Percentiles rank a stretch among this genome's conserved stretches.
Evolutionary conservation across 441 rosid species (phyloP).

Genomic region (Macaranga tanarius): DNA sequence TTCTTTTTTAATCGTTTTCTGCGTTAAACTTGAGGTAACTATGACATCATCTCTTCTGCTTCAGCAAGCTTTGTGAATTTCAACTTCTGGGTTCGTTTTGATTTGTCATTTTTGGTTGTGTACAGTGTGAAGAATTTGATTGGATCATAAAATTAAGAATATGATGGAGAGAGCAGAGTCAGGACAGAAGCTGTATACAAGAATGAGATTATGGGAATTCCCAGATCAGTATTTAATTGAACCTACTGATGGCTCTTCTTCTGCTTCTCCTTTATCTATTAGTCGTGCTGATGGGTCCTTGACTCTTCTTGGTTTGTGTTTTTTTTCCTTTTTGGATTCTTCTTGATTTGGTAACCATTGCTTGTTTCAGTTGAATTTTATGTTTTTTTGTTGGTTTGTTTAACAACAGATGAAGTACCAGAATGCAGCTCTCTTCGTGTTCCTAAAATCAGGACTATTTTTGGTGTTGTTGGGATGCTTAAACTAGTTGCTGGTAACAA

Average conservation of each 20-base stretch:
- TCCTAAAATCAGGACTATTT: slow-evolving; percentile 76
- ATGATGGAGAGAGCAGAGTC: slow-evolving; percentile 76
- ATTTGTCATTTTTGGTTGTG: not conserved
- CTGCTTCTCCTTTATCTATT: slow-evolving; percentile 54
- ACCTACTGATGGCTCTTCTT: slow-evolving; percentile 72
- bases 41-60: not conserved
- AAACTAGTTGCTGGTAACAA: slow-evolving; percentile 88
- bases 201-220: slow-evolving; percentile 83
- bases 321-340: not conserved
- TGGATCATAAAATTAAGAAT: slow-evolving; percentile 33
- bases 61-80: not conserved
- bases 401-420: slow-evolving; percentile 58
- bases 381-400: too few relatives aligned
- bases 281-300: slow-evolving; percentile 64
- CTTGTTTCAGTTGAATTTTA: not conserved
- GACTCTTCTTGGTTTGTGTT: slow-evolving; percentile 56
- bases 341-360: not conserved
- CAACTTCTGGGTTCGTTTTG: not conserved
- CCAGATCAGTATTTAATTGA: slow-evolving; percentile 84
- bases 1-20: too few relatives aligned
- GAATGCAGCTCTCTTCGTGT: slow-evolving; percentile 72
- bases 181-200: slow-evolving; percentile 65
- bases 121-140: not conserved
- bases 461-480: slow-evolving; percentile 86
- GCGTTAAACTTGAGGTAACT: not conserved